These are phyloP conservation scores for Pneumocystis sp. DNA, from an alignment of 1,139 yeast genomes.

Conservation along the genomic window DNA sequence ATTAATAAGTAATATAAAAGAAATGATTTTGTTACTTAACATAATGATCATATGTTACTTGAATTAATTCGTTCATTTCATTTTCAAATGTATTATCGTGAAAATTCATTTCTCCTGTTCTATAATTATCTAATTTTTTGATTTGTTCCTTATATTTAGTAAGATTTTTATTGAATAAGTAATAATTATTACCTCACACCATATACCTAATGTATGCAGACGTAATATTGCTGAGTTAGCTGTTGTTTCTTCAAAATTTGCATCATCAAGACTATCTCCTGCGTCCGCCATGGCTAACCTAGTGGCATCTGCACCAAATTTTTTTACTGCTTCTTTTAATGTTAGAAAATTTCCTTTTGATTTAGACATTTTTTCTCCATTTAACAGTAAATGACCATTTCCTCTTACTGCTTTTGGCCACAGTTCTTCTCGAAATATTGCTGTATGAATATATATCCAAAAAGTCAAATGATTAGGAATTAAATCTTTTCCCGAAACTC, in stretches of 20 bases:
- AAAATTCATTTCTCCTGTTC: conserved; percentile 57
- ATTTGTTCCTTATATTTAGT: conserved; percentile 12
- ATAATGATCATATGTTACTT: conserved; percentile 56
- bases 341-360: conserved; percentile 97
- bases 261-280: conserved; percentile 95
- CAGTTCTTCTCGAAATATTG: conserved; percentile 71
- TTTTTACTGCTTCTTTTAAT: conserved; percentile 62
- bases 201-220: conserved; percentile 79
- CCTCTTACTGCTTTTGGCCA: conserved; percentile 95
- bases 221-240: conserved; percentile 97
- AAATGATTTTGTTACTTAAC: conserved; percentile 21
- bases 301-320: conserved; percentile 95
- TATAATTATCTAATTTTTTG: conserved; percentile 37
- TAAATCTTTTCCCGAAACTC: conserved; percentile 92
- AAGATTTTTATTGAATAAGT: conserved; percentile 22
- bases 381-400: conserved; percentile 88
- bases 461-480: conserved; percentile 95
- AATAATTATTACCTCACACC: conserved; percentile 55
- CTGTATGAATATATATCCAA: conserved; percentile 84
- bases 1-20: neutral
- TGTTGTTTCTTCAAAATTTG: conserved; percentile 89
- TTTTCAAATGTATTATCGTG: conserved; percentile 83
- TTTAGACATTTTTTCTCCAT: conserved; percentile 95
- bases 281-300: conserved; percentile 98
- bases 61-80: conserved; percentile 76